phyloP scores from a whole-genome alignment of 2,329 filamentous ascomycete species.

The Neospermospora avenae region DNA sequence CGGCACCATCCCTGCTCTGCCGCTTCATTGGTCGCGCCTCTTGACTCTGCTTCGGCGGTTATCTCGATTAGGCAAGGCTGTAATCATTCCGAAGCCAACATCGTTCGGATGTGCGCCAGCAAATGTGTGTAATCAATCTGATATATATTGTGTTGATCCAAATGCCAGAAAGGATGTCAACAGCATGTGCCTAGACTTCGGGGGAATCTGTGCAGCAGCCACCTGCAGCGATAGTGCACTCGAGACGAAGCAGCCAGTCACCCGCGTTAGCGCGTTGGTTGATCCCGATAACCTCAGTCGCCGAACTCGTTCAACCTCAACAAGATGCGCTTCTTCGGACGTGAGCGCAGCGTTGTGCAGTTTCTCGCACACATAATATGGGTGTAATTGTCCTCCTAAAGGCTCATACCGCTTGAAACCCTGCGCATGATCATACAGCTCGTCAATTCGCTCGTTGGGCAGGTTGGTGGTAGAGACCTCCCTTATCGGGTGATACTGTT shows the following conservation, averaged over 20 bases:
- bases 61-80: constrained; percentile 35
- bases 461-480: neutral
- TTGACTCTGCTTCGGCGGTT: constrained; percentile 31
- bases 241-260: constrained; percentile 13
- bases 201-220: neutral
- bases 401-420: constrained; percentile 20
- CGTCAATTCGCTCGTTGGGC: neutral
- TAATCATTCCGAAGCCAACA: constrained; percentile 19
- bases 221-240: neutral
- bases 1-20: constrained; percentile 24
- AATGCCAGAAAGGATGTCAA: neutral
- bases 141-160: constrained; percentile 8
- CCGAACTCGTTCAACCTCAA: constrained; percentile 13
- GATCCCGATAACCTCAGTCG: constrained; percentile 7
- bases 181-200: constrained; percentile 1
- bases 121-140: constrained; percentile 2
- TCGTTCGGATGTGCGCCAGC: constrained; percentile 16
- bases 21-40: constrained; percentile 29
- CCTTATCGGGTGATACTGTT: constrained; percentile 8
- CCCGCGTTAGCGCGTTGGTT: constrained; percentile 17
- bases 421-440: constrained; percentile 22
- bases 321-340: constrained; percentile 12
- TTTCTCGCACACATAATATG: constrained; percentile 12
- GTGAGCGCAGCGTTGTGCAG: constrained; percentile 6
- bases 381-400: constrained; percentile 10